A percentile compares a stretch with the other conserved stretches of the same genome.
Evolutionary conservation across 352 stramenopile genomes (phyloP).

Genomic region (Globisporangium radiosum): DNA sequence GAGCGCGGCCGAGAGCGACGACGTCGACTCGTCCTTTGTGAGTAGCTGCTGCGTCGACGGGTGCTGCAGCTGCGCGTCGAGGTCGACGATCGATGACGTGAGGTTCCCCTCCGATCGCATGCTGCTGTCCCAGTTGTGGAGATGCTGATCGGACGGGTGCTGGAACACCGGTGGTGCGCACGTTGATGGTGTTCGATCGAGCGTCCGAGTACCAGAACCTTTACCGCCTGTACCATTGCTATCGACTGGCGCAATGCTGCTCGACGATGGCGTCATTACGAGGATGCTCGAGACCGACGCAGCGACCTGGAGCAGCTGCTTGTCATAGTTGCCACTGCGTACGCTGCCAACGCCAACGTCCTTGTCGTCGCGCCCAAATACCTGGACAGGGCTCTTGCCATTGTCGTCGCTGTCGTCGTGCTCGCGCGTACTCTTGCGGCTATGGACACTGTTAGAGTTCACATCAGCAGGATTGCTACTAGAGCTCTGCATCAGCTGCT

Average conservation of each 20-base stretch:
- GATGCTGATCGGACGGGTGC: conserved; percentile 1
- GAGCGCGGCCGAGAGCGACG: conserved; percentile 13
- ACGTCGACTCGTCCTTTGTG: conserved; percentile 15
- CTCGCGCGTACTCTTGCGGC: not conserved
- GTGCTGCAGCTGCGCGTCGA: conserved; percentile 8
- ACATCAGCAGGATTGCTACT: not conserved
- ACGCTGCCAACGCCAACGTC: not conserved
- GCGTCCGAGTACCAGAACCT: too few relatives aligned
- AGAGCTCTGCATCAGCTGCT: not conserved
- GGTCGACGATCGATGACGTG: conserved; percentile 8
- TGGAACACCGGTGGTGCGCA: not conserved
- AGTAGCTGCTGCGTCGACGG: conserved; percentile 8
- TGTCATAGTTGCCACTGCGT: conserved; percentile 12
- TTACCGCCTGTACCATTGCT: not conserved
- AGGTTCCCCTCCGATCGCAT: conserved; percentile 12
- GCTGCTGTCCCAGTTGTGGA: conserved; percentile 10
- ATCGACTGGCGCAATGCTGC: not conserved
- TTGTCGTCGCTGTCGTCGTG: conserved; percentile 9
- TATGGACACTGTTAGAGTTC: not conserved
- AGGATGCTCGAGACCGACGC: conserved; percentile 17
- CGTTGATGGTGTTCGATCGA: too few relatives aligned
- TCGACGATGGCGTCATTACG: conserved; percentile 11
- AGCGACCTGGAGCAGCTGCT: conserved; percentile 9
- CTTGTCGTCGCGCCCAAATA: conserved; percentile 10
- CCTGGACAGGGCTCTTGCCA: conserved; percentile 9